A percentile compares a stretch with the other conserved stretches of the same genome.
These are phyloP conservation scores for Pycnococcus provasolii DNA, from an alignment of 139 green algal species.

Conservation along the genomic window DNA sequence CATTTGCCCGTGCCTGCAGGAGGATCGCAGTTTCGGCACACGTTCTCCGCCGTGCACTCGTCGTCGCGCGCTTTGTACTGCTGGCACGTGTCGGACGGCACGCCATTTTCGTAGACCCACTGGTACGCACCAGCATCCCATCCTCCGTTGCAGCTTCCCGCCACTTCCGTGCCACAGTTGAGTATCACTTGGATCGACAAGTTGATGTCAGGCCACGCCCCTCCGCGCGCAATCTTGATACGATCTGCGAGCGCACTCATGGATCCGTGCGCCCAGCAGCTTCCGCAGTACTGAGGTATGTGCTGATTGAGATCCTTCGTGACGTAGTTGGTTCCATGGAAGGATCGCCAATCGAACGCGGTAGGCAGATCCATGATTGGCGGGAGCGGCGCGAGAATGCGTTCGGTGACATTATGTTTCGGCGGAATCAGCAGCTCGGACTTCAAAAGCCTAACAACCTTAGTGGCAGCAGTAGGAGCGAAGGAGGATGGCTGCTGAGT, in stretches of 20 bases:
- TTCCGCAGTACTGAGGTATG: conserved; percentile 46
- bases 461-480: too few species aligned
- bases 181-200: conserved; percentile 65
- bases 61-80: conserved; percentile 46
- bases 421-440: too few species aligned
- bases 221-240: conserved; percentile 57
- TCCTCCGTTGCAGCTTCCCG: conserved; percentile 27
- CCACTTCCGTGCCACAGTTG: conserved; percentile 52
- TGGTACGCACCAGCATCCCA: conserved; percentile 19
- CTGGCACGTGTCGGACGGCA: conserved; percentile 27
- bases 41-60: conserved; percentile 28
- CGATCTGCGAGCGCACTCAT: conserved; percentile 64
- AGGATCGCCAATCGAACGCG: conserved; percentile 44
- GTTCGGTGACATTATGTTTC: background rate
- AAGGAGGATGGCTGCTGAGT: too few species aligned
- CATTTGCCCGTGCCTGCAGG: conserved; percentile 37
- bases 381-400: background rate
- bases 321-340: conserved; percentile 53
- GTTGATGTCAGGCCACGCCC: conserved; percentile 44
- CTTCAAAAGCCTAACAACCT: too few species aligned
- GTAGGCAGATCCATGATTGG: conserved; percentile 19
- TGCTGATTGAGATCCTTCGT: conserved; percentile 62
- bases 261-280: conserved; percentile 69
- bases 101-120: conserved; percentile 20
- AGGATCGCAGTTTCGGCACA: conserved; percentile 39